A percentile compares a stretch with the other conserved stretches of the same genome.
Conservation (phyloP, 192 early-diverging fungal genomes). For the Bifiguratus adelaidae region DNA sequence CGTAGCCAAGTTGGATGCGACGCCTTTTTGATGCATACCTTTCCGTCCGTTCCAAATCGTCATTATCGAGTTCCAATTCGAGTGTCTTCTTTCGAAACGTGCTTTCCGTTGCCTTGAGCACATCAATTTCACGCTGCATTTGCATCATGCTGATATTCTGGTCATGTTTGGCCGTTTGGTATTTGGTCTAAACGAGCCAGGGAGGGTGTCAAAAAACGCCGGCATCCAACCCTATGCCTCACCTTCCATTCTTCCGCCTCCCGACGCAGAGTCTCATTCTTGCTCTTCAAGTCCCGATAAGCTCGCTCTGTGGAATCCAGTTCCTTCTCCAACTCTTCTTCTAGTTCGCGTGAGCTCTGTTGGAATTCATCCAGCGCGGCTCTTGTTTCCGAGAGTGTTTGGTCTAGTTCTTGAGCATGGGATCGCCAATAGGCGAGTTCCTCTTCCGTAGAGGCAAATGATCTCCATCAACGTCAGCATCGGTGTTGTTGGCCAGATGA, state of each 20-base stretch:
- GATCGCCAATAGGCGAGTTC: slow-evolving; percentile 60
- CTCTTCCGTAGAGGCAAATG: slow-evolving; percentile 45
- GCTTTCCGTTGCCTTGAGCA: slow-evolving; percentile 55
- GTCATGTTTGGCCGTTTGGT: slow-evolving; percentile 52
- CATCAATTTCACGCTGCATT: slow-evolving; percentile 66
- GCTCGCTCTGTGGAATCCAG: slow-evolving; percentile 55
- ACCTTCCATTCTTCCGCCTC: slow-evolving; percentile 69
- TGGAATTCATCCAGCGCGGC: slow-evolving; percentile 54
- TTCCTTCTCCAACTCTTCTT: slow-evolving; percentile 64
- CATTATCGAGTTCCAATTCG: slow-evolving; percentile 69
- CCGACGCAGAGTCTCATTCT: slow-evolving; percentile 49
- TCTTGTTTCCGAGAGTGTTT: slow-evolving; percentile 41
- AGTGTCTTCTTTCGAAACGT: slow-evolving; percentile 59
- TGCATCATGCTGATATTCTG: slow-evolving; percentile 50
- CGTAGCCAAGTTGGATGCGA: neutral
- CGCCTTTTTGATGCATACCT: slow-evolving; percentile 16
- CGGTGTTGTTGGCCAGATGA: no score
- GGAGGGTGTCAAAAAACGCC: neutral
- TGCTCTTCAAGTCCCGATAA: slow-evolving; percentile 47
- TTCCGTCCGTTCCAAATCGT: slow-evolving; percentile 62
- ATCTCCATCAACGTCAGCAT: no score
- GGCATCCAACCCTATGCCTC: neutral
- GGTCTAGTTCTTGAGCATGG: slow-evolving; percentile 33
- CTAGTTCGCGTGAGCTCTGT: slow-evolving; percentile 53
- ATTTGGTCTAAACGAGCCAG: slow-evolving; percentile 38